Conservation (phyloP, 2,329 filamentous ascomycete genomes). For the Eutypa lata region DNA sequence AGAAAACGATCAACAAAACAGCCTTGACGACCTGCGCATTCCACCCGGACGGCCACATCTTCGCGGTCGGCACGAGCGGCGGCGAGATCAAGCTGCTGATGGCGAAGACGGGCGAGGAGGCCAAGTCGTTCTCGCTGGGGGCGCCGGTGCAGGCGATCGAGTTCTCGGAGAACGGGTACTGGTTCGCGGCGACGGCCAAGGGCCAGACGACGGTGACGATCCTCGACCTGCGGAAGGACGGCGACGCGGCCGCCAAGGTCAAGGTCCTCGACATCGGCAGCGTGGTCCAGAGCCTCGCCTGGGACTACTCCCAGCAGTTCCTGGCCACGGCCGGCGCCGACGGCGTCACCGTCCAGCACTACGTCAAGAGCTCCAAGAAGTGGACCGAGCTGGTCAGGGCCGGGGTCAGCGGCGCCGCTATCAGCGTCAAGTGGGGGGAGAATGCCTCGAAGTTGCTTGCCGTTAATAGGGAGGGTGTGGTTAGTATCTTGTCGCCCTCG, state of each 20-base stretch:
- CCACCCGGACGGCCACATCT: constrained; percentile 94
- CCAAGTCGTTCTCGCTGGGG: constrained; percentile 68
- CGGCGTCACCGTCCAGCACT: constrained; percentile 85
- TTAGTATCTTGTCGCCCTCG: constrained; percentile 63
- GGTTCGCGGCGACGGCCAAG: constrained; percentile 81
- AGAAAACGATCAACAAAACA: constrained; percentile 30
- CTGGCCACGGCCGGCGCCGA: constrained; percentile 77
- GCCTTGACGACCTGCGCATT: constrained; percentile 77
- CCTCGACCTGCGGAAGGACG: constrained; percentile 90
- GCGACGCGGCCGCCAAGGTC: constrained; percentile 71
- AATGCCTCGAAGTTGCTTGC: constrained; percentile 72
- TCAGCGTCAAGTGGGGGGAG: constrained; percentile 74
- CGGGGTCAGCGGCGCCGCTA: constrained; percentile 59
- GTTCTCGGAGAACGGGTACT: constrained; percentile 97
- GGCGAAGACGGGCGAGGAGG: constrained; percentile 72
- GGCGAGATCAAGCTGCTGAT: constrained; percentile 88
- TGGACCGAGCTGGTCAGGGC: constrained; percentile 86
- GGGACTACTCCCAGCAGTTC: constrained; percentile 96
- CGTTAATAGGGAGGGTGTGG: constrained; percentile 69
- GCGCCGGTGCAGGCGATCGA: constrained; percentile 71
- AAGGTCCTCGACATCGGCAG: constrained; percentile 86
- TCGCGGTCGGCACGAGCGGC: constrained; percentile 76
- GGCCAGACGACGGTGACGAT: constrained; percentile 76
- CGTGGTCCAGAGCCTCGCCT: constrained; percentile 71
- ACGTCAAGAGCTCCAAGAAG: constrained; percentile 78